Evolutionary conservation across 1,284 basidiomycete genomes (phyloP).

Genomic region (Tilletia setariae): DNA sequence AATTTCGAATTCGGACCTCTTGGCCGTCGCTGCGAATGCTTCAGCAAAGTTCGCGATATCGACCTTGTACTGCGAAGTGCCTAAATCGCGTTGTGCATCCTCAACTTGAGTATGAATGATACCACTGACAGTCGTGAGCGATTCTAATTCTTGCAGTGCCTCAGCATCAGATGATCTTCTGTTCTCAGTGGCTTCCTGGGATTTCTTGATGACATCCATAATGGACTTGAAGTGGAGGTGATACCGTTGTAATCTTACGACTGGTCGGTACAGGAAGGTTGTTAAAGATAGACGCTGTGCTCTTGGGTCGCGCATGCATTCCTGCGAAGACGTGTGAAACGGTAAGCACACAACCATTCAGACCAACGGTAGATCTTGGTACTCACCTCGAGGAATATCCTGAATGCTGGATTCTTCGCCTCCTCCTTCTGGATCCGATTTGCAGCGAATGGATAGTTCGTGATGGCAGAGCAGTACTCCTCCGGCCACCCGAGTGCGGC

Average conservation of each 20-base stretch:
- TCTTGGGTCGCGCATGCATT: slow-evolving; percentile 65
- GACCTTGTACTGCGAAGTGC: slow-evolving; percentile 44
- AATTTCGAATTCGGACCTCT: slow-evolving; percentile 32
- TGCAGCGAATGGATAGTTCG: slow-evolving; percentile 79
- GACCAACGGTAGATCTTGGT: not conserved
- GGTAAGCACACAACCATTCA: not conserved
- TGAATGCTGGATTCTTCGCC: slow-evolving; percentile 75
- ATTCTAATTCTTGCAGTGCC: slow-evolving; percentile 37
- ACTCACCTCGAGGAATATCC: slow-evolving; percentile 77
- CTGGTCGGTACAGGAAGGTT: slow-evolving; percentile 79
- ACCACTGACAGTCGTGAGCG: slow-evolving; percentile 40
- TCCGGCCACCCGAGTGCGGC: slow-evolving; percentile 82
- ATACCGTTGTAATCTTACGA: slow-evolving; percentile 85
- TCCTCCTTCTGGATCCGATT: slow-evolving; percentile 78
- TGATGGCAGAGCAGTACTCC: slow-evolving; percentile 81
- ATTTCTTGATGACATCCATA: slow-evolving; percentile 58
- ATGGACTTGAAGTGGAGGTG: slow-evolving; percentile 82
- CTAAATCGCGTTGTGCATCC: slow-evolving; percentile 45
- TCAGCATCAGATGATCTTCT: slow-evolving; percentile 21
- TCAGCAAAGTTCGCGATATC: slow-evolving; percentile 38
- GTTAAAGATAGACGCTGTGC: slow-evolving; percentile 78
- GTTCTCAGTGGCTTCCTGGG: slow-evolving; percentile 14
- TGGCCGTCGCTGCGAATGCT: slow-evolving; percentile 40
- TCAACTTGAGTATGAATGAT: slow-evolving; percentile 51
- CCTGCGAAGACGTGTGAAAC: not conserved